These are phyloP conservation scores for Arthrobotrys sinensis DNA, from an alignment of 2,329 filamentous ascomycete genomes.

Conservation along the genomic window DNA sequence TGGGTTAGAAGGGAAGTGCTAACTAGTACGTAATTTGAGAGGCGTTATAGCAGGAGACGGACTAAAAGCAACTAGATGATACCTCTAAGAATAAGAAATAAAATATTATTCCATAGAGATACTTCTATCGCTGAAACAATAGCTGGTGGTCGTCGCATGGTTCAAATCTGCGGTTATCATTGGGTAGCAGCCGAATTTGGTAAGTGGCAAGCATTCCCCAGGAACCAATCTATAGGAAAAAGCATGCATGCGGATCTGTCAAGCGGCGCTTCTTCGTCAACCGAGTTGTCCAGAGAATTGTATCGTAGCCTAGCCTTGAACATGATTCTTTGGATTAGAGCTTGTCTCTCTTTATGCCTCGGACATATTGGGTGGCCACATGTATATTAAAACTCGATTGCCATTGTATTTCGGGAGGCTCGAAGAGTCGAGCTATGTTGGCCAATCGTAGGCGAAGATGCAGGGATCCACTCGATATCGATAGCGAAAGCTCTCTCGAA, in stretches of 20 bases:
- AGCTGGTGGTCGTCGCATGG: slow-evolving; percentile 35
- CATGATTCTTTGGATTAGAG: slow-evolving; percentile 39
- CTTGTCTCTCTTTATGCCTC: slow-evolving; percentile 48
- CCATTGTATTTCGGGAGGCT: neutral
- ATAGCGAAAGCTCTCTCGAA: slow-evolving; percentile 4
- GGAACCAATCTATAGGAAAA: slow-evolving; percentile 16
- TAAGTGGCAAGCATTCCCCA: slow-evolving; percentile 52
- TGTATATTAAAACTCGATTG: slow-evolving; percentile 7
- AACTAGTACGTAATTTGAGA: slow-evolving; percentile 52
- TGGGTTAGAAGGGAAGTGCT: slow-evolving; percentile 23
- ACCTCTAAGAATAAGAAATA: slow-evolving; percentile 19
- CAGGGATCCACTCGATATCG: slow-evolving; percentile 38
- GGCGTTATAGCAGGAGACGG: slow-evolving; percentile 20
- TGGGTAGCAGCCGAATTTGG: slow-evolving; percentile 51
- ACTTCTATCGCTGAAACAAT: slow-evolving; percentile 3
- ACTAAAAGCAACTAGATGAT: slow-evolving; percentile 1
- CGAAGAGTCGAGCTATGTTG: neutral
- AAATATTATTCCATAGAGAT: slow-evolving; percentile 8
- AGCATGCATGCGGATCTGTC: slow-evolving; percentile 24
- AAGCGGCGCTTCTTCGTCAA: slow-evolving; percentile 33
- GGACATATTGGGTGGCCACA: slow-evolving; percentile 52
- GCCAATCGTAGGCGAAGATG: slow-evolving; percentile 38
- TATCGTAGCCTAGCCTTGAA: slow-evolving; percentile 50
- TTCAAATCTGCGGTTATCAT: slow-evolving; percentile 50
- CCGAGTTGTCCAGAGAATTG: slow-evolving; percentile 27